Evolutionary conservation across 2,329 filamentous ascomycete species (phyloP), one percentile per base, ranked within the genome.

Genomic region (Plectosphaerella plurivora): DNA sequence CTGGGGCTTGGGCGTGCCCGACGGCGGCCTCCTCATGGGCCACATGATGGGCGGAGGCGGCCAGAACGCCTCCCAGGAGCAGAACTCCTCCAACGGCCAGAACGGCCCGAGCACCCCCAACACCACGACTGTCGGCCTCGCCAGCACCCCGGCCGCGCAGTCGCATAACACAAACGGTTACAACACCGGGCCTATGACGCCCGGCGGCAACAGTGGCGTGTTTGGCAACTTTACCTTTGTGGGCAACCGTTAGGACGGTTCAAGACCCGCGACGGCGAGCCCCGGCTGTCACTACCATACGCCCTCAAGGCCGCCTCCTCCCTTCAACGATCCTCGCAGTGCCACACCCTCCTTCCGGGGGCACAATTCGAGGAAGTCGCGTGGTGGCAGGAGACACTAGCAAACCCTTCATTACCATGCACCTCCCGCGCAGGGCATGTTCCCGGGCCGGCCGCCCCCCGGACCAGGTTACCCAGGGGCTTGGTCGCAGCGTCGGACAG

Each of bases 1-100:
- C 61, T 97, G 93, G 89, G 93, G 93, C 11, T 76, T 97, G 10
- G 92, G 91, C 50, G 87, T 83, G 72, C 79, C 88, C 59, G 83
- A 87, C 68, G 74, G 81, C 70, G 62, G 78, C 20, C 59, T 73
- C 28, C 57, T 69, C 33, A 65, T 62, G 45, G 63, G 63, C 47
- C 61, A 65, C 37, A 68, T 68, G 63, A 64, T 72, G 61, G 56
- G 52, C 42, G 54, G 57, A 41, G 64, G 59, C 52, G 57, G 57
- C 51, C 55, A 81, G 74, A 35, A 76, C 59, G 60, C 63, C 58
- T 59, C 63, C 10, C 41, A 44, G 41, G 41, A 12, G 16, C 10
- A 16, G 14, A 14, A 3, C 55, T 56, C 69, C 53, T 50, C 58
- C 53, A 60, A 65, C 47, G 63, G 62, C 52, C 73, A 82, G 52